A percentile compares a stretch with the other conserved stretches of the same genome.
phyloP scores from a whole-genome alignment of 495 filamentous ascomycete genomes.

The Thermochaetoides thermophila region DNA sequence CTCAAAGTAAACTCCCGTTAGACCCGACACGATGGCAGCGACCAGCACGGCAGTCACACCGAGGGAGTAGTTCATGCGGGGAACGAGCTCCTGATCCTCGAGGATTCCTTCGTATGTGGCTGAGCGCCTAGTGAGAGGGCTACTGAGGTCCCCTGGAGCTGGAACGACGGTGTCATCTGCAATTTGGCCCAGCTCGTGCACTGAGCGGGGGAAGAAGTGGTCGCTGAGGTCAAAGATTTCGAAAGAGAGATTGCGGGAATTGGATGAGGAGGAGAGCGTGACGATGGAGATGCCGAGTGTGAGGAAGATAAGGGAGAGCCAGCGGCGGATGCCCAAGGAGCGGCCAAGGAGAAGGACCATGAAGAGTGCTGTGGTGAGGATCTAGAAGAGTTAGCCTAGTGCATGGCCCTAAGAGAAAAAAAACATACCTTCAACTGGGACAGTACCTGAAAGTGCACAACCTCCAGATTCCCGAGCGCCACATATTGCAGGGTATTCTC shows the following conservation, averaged over 20 bases:
- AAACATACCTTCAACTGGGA: slow-evolving; percentile 67
- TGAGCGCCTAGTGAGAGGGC: no score
- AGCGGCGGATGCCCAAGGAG: slow-evolving; percentile 42
- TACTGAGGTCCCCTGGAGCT: slow-evolving; percentile 38
- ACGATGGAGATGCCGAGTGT: slow-evolving; percentile 49
- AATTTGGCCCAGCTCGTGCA: slow-evolving; percentile 5
- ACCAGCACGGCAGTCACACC: slow-evolving; percentile 47
- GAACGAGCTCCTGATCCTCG: no score
- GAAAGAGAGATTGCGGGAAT: slow-evolving; percentile 33
- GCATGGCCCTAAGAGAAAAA: no score
- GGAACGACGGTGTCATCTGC: slow-evolving; percentile 18
- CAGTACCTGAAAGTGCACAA: slow-evolving; percentile 56
- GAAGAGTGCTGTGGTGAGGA: slow-evolving; percentile 52
- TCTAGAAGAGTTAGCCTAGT: no score
- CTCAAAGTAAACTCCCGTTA: slow-evolving; percentile 57
- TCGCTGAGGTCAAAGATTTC: slow-evolving; percentile 31
- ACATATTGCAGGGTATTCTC: slow-evolving; percentile 59
- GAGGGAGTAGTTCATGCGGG: no score
- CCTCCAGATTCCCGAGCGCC: slow-evolving; percentile 54
- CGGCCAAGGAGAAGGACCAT: slow-evolving; percentile 44
- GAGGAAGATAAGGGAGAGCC: slow-evolving; percentile 46
- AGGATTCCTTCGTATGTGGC: no score
- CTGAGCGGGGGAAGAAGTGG: no score
- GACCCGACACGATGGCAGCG: slow-evolving; percentile 46
- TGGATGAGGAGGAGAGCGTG: slow-evolving; percentile 33